Conservation (phyloP, 1,284 basidiomycete genomes). For the Veloboletus limbatus region DNA sequence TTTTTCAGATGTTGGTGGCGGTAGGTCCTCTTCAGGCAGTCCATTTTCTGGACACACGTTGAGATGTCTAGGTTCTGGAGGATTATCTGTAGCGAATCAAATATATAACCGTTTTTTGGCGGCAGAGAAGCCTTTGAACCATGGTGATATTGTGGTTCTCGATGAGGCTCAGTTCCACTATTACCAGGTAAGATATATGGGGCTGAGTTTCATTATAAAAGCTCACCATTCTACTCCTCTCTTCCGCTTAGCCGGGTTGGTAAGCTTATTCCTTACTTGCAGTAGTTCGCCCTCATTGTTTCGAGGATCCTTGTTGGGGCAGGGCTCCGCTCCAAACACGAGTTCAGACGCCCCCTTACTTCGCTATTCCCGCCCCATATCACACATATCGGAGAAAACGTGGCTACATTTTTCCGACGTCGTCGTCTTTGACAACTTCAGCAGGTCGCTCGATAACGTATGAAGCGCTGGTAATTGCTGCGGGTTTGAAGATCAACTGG, state of each 20-base stretch:
- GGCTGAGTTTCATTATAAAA: background rate
- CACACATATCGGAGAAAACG: constrained; percentile 71
- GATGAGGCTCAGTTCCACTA: constrained; percentile 77
- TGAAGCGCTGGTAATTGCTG: constrained; percentile 86
- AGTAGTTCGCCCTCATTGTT: constrained; percentile 7
- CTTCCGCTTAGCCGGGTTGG: constrained; percentile 70
- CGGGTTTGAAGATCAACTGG: constrained; percentile 88
- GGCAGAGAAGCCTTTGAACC: constrained; percentile 65
- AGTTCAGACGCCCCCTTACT: constrained; percentile 66
- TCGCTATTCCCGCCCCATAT: constrained; percentile 76
- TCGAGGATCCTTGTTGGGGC: constrained; percentile 89
- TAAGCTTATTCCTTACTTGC: constrained; percentile 31
- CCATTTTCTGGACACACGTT: background rate
- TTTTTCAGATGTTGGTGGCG: too few relatives aligned
- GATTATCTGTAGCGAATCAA: constrained; percentile 78
- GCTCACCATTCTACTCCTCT: constrained; percentile 5
- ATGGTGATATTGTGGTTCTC: constrained; percentile 81
- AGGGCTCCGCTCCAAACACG: constrained; percentile 71
- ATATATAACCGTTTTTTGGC: constrained; percentile 76
- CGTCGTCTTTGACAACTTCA: constrained; percentile 71
- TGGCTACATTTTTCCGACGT: constrained; percentile 72
- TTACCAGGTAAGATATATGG: constrained; percentile 39
- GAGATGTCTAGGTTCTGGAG: constrained; percentile 46
- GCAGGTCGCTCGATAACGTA: constrained; percentile 76
- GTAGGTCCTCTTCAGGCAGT: too few relatives aligned